Evolutionary conservation across 2,329 filamentous ascomycete species (phyloP).

Genomic region (Chalara sp.): DNA sequence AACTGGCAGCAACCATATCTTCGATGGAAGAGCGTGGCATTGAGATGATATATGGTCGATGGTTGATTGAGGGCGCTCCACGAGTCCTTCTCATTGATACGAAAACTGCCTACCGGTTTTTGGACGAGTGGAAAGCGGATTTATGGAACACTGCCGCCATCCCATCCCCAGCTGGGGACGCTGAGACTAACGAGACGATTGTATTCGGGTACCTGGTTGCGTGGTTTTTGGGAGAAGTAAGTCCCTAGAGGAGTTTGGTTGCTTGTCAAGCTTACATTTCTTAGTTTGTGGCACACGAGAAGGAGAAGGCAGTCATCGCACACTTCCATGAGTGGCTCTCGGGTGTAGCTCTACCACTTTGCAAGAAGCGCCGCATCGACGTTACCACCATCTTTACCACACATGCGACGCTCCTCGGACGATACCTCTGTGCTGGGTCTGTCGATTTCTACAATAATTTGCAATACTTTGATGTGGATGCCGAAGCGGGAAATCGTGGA

Average conservation of each 20-base stretch:
- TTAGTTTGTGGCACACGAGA: constrained; percentile 90
- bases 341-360: constrained; percentile 84
- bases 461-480: constrained; percentile 92
- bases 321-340: constrained; percentile 99
- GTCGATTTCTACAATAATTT: constrained; percentile 99
- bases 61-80: constrained; percentile 95
- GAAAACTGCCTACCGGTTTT: constrained; percentile 80
- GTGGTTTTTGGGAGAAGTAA: constrained; percentile 96
- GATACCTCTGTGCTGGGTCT: constrained; percentile 93
- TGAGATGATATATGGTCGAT: constrained; percentile 85
- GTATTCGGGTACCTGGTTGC: constrained; percentile 96
- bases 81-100: constrained; percentile 93
- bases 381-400: constrained; percentile 98
- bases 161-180: constrained; percentile 83
- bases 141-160: constrained; percentile 91
- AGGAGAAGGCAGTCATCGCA: constrained; percentile 84
- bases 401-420: constrained; percentile 88
- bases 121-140: constrained; percentile 96
- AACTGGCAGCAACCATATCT: constrained; percentile 74
- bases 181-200: constrained; percentile 95
- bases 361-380: constrained; percentile 91
- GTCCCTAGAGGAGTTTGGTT: constrained; percentile 15
- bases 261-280: constrained; percentile 9
- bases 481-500: constrained; percentile 92
- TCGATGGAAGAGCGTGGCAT: constrained; percentile 92